These are phyloP conservation scores for Starmerella vitae DNA, from an alignment of 805 yeast genomes.

Conservation along the genomic window DNA sequence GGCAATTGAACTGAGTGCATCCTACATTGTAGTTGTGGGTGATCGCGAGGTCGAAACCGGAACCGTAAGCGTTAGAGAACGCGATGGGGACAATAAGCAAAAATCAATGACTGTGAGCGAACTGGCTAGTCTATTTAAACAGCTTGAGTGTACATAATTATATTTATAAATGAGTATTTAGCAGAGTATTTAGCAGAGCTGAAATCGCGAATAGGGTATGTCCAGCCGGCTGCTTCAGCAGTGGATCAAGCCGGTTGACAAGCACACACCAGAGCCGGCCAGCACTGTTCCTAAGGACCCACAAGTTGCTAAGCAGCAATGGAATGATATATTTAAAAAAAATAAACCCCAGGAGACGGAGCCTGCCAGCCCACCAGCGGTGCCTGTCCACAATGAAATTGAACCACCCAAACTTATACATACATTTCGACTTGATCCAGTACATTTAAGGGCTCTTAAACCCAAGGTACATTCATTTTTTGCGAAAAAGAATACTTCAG, in stretches of 20 bases:
- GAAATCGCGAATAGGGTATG: background rate
- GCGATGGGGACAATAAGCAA: slow-evolving; percentile 34
- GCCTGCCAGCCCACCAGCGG: slow-evolving; percentile 1
- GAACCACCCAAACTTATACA: slow-evolving; percentile 4
- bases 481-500: slow-evolving; percentile 11
- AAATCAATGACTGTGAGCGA: slow-evolving; percentile 37
- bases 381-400: background rate
- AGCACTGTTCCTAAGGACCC: background rate
- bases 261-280: too few relatives aligned
- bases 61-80: slow-evolving; percentile 49
- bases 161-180: too few relatives aligned
- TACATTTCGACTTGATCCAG: slow-evolving; percentile 2
- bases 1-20: slow-evolving; percentile 59
- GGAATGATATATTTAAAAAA: slow-evolving; percentile 6
- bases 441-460: slow-evolving; percentile 5
- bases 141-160: background rate
- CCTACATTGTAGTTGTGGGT: slow-evolving; percentile 73
- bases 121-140: slow-evolving; percentile 38
- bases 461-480: slow-evolving; percentile 18
- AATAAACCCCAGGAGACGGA: slow-evolving; percentile 1
- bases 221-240: background rate
- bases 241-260: background rate
- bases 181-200: background rate
- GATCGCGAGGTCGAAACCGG: slow-evolving; percentile 59
- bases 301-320: background rate